Evolutionary conservation across 1,139 yeast species (phyloP), one percentile per base, ranked within the genome.

Genomic region (Lodderomyces oxycetoniae): DNA sequence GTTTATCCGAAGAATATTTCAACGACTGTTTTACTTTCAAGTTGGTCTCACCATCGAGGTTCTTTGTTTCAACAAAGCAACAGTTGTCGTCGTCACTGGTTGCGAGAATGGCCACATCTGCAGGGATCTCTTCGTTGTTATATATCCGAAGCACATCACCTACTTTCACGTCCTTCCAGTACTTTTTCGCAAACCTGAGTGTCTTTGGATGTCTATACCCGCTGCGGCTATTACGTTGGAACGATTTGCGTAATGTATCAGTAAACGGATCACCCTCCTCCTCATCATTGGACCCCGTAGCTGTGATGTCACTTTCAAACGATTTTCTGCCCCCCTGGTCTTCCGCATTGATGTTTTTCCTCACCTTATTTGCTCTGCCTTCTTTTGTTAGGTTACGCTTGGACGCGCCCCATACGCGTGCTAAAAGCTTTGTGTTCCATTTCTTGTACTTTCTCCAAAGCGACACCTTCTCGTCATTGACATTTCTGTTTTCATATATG

Each of bases 401-500:
- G 23, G 55, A 47, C 2, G 53, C 50, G 14, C 56, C 59, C 30
- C 67, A 52, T 28, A 54, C 40, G 27, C 49, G 47, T 35, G 63
- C 52, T 17, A 66, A 30, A 11, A 57, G 44, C 28, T 61, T 51
- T 3, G 71, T 57, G 43, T 63, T 65, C 41, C 57, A 57, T 50
- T 82, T 77, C 45, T 78, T 78, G 55, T 76, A 77, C 41, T 56
- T 61, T 56, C 84, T 70, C 85, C 85, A 78, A 3, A 59, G 36
- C 0, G 81, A 73, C 4, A 77, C 61, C 40, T 66, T 67, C 41
- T 71, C 78, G 36, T 62, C 71, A 25, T 57, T 53, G 9, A 68
- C 66, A 45, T 75, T 75, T 12, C 52, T 47, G 48, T 75, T 75
- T 23, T 49, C 49, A 35, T 69, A 55, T 3, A 41, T 40, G 15